Evolutionary conservation across 768 basidiomycete species (phyloP).

Genomic region (Cystobasidium onofrii): DNA sequence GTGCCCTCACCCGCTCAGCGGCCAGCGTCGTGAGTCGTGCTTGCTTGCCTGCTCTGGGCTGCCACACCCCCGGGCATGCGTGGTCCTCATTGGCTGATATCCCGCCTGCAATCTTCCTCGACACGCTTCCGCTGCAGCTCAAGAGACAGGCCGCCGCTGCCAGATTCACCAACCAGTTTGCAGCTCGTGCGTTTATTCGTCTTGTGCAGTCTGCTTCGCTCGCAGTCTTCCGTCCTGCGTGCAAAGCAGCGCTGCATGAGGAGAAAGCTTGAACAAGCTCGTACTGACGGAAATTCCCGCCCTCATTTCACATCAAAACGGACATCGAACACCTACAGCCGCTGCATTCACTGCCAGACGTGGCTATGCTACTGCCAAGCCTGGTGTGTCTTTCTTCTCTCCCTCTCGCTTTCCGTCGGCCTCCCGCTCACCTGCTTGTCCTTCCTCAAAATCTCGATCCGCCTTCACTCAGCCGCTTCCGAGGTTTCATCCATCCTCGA

Average conservation of each 20-base stretch:
- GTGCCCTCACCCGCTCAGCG: conserved; percentile 20
- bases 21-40: conserved; percentile 19
- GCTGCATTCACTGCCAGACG: conserved; percentile 49
- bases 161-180: background rate
- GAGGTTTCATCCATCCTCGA: conserved; percentile 99
- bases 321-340: background rate
- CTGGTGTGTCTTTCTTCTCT: conserved; percentile 56
- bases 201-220: background rate
- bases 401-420: conserved; percentile 25
- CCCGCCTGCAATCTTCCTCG: background rate
- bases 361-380: conserved; percentile 95
- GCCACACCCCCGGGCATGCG: background rate
- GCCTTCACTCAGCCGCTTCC: conserved; percentile 65
- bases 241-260: background rate
- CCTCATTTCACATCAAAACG: background rate
- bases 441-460: background rate
- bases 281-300: conserved; percentile 11
- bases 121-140: background rate
- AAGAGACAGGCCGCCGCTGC: conserved; percentile 1
- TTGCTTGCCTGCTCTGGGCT: background rate
- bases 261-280: too few relatives aligned
- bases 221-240: background rate
- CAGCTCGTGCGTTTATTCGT: background rate
- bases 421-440: conserved; percentile 21
- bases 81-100: conserved; percentile 24